These are phyloP conservation scores for Pyrenophora teres DNA, from an alignment of 2,329 filamentous ascomycete species.

Conservation along the genomic window DNA sequence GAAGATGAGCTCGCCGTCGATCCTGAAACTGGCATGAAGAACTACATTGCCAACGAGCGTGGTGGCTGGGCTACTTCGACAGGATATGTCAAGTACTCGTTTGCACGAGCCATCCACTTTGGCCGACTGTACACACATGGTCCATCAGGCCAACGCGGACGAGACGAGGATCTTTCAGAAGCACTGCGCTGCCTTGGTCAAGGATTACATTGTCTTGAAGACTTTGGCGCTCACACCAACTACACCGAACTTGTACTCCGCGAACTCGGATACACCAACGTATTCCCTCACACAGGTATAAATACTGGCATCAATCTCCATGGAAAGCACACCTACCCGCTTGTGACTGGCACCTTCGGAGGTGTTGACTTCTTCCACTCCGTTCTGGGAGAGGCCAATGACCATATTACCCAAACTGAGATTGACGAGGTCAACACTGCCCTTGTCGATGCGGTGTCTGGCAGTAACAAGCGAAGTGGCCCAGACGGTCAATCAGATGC, in stretches of 20 bases:
- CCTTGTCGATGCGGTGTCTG: slow-evolving; percentile 47
- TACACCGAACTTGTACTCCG: slow-evolving; percentile 59
- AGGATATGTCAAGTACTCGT: slow-evolving; percentile 69
- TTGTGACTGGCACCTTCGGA: slow-evolving; percentile 61
- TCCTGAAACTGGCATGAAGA: slow-evolving; percentile 77
- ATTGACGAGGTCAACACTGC: slow-evolving; percentile 54
- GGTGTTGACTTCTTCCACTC: slow-evolving; percentile 58
- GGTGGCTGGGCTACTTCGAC: slow-evolving; percentile 88
- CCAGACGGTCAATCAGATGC: slow-evolving; percentile 38
- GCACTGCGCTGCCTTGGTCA: slow-evolving; percentile 58
- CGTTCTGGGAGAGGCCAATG: slow-evolving; percentile 56
- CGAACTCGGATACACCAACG: slow-evolving; percentile 57
- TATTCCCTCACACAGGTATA: slow-evolving; percentile 59
- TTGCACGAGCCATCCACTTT: slow-evolving; percentile 55
- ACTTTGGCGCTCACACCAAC: slow-evolving; percentile 61
- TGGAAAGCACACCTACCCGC: slow-evolving; percentile 55
- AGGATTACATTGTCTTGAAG: slow-evolving; percentile 59
- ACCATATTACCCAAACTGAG: slow-evolving; percentile 56
- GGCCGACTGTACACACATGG: slow-evolving; percentile 54
- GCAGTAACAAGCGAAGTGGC: slow-evolving; percentile 32
- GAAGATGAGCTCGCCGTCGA: slow-evolving; percentile 54
- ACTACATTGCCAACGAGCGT: slow-evolving; percentile 92
- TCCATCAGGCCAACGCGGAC: slow-evolving; percentile 46
- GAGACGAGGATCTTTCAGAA: slow-evolving; percentile 54
- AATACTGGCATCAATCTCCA: slow-evolving; percentile 52